Evolutionary conservation across 1,284 basidiomycete genomes (phyloP), one percentile per base, ranked within the genome.

Genomic region (Hymenochaete sp.): DNA sequence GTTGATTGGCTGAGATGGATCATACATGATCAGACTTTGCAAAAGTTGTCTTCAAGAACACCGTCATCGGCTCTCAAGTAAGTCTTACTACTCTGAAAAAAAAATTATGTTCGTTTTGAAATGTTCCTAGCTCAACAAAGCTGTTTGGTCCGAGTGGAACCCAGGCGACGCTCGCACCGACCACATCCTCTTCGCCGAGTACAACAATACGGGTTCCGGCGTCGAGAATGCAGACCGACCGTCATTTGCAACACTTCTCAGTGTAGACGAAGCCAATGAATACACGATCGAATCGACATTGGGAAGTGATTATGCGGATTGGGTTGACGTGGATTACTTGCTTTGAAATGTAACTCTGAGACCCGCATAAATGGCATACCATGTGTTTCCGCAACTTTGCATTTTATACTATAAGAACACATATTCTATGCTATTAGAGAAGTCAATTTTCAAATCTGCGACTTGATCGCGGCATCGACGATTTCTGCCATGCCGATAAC

Each of bases 401-500:
- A 31, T 31, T 10, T 9, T 31, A 10, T 9, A 31, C 9, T 31
- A 31, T 14, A 4, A 7, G 22, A 10, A 27, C 19, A 8, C 14
- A 19, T 21, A 14, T 8, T 14, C 16, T 10, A 10, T 19, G 11
- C 19, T 24, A 22, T 10, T 33, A 11, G 44, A 36, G 28, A 48
- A n/a, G n/a, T n/a, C n/a, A n/a, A n/a, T n/a, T 14, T 14, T 35
- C 32, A 35, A 6, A n/a, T 44, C n/a, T 38, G 29, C 39, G 50
- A 40, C 50, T 62, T 67, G 47, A 73, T 55, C 4, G 72, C 71
- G 0, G 55, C 57, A 44, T 73, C 73, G 4, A 81, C 72, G 25
- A 82, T 69, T 53, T 79, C 74, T 8, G 71, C 67, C 70, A 83
- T 75, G 1, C 66, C 72, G 26, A 85, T 66, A 7, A 83, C 70